Conservation (phyloP, 2,329 filamentous ascomycete species). For the Neonectria coccinea region DNA sequence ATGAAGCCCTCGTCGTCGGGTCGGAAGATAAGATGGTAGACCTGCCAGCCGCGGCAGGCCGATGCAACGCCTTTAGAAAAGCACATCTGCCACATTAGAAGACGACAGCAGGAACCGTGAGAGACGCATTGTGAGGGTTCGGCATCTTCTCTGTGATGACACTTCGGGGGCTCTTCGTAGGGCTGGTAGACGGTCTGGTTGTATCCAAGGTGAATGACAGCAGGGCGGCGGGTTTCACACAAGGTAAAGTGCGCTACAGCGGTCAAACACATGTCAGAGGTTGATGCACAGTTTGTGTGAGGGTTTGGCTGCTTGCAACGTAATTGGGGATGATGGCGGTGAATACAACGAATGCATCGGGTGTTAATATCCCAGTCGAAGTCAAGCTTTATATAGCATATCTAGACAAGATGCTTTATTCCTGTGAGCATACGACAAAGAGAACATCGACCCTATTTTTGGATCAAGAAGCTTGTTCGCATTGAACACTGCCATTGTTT, state of each 20-base stretch:
- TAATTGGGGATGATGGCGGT: neutral
- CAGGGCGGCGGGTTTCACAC: conserved; percentile 12
- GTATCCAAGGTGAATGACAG: neutral
- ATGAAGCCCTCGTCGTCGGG: neutral
- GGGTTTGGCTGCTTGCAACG: neutral
- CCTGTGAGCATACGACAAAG: neutral
- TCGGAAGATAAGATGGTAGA: neutral
- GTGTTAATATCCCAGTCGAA: neutral
- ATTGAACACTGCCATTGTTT: neutral
- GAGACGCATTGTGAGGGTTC: neutral
- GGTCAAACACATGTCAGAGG: conserved; percentile 6
- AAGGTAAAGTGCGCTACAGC: neutral
- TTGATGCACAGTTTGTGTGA: neutral
- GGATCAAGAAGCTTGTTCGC: neutral
- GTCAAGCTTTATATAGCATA: neutral
- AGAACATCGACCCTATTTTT: neutral
- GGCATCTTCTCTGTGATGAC: neutral
- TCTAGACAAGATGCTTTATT: neutral
- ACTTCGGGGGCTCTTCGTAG: neutral
- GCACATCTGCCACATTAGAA: neutral
- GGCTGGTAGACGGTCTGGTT: conserved; percentile 9
- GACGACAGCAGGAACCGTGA: conserved; percentile 7
- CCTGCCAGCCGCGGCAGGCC: neutral
- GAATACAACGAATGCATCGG: neutral
- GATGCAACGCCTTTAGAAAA: neutral